Conservation (phyloP, 2,329 filamentous ascomycete genomes). For the Arthrobotrys sphaeroides region DNA sequence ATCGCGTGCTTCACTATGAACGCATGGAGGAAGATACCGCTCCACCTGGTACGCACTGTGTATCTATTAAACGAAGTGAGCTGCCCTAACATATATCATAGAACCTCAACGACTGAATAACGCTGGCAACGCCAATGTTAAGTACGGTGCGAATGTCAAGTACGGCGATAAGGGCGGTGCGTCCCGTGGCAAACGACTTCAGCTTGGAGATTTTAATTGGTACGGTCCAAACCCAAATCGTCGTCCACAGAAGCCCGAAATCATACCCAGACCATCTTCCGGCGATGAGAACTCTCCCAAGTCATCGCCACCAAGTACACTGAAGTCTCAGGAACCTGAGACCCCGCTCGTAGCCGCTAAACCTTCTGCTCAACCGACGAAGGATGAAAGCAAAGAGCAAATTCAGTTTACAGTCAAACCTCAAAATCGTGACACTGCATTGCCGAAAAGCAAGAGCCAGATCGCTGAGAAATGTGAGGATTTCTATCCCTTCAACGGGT, state of each 20-base stretch:
- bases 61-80: slow-evolving; percentile 30
- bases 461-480: not conserved
- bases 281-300: not conserved
- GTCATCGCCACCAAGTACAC: slow-evolving; percentile 12
- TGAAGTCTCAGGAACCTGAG: not conserved
- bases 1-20: slow-evolving; percentile 94
- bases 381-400: slow-evolving; percentile 7
- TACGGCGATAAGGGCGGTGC: slow-evolving; percentile 48
- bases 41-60: slow-evolving; percentile 25
- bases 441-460: not conserved
- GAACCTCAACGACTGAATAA: slow-evolving; percentile 46
- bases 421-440: not conserved
- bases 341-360: not conserved
- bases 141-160: slow-evolving; percentile 45
- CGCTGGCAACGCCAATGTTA: slow-evolving; percentile 22
- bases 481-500: slow-evolving; percentile 42
- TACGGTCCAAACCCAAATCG: slow-evolving; percentile 35
- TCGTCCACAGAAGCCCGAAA: not conserved
- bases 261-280: not conserved
- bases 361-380: slow-evolving; percentile 45
- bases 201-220: slow-evolving; percentile 51
- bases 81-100: not conserved
- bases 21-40: slow-evolving; percentile 70
- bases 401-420: not conserved
- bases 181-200: slow-evolving; percentile 44